Evolutionary conservation across 2,329 filamentous ascomycete species (phyloP).

Genomic region (Tolypocladium pustulatum): DNA sequence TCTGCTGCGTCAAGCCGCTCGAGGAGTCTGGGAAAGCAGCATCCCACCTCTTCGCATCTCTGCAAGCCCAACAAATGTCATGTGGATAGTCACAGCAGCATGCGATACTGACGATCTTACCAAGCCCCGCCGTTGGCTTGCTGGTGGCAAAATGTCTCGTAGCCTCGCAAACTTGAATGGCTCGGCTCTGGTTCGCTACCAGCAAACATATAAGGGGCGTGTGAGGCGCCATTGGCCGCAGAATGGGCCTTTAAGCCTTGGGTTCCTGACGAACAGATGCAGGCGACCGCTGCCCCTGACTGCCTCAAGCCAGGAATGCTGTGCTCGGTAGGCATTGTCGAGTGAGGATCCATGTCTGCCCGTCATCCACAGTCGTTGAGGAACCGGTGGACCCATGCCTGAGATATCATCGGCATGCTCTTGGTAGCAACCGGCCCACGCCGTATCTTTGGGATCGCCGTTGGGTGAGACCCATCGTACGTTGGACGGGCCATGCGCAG

Average conservation of each 20-base stretch:
- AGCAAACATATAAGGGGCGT: background rate
- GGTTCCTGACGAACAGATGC: background rate
- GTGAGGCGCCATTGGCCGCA: background rate
- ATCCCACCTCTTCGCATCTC: background rate
- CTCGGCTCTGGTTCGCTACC: background rate
- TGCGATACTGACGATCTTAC: background rate
- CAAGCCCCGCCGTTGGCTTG: background rate
- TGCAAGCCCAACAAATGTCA: background rate
- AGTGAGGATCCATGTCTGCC: background rate
- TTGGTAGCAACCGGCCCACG: background rate
- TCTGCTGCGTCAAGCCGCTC: background rate
- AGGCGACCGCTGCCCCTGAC: background rate
- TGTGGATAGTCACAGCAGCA: background rate
- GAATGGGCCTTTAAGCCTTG: background rate
- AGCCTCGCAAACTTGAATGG: background rate
- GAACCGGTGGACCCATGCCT: background rate
- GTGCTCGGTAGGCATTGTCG: background rate
- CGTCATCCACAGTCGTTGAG: background rate
- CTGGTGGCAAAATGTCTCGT: background rate
- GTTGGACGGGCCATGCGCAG: background rate
- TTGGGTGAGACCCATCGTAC: background rate
- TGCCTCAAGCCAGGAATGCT: background rate
- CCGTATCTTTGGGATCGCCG: background rate
- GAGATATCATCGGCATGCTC: background rate
- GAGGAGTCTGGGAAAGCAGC: background rate